These are phyloP conservation scores for Anthracocystis panici-leucophaei DNA, from an alignment of 1,284 basidiomycete species.

Conservation along the genomic window DNA sequence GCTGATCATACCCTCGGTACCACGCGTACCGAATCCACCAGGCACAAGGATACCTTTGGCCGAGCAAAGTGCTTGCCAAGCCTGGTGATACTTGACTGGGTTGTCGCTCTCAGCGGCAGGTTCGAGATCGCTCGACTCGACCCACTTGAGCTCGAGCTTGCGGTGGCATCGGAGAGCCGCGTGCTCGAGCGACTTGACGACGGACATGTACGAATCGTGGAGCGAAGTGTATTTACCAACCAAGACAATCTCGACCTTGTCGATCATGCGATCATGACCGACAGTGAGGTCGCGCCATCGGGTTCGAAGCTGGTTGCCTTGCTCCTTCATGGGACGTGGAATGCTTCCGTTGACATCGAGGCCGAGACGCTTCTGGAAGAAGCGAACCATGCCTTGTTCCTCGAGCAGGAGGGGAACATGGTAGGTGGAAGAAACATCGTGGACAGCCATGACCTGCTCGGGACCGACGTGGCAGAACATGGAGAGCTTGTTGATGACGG, in stretches of 20 bases:
- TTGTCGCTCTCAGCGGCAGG: slow-evolving; percentile 80
- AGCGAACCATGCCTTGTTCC: slow-evolving; percentile 89
- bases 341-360: slow-evolving; percentile 77
- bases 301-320: slow-evolving; percentile 77
- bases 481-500: slow-evolving; percentile 94
- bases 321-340: slow-evolving; percentile 74
- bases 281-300: slow-evolving; percentile 88
- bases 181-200: slow-evolving; percentile 96
- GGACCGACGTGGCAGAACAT: slow-evolving; percentile 98
- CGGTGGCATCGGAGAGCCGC: slow-evolving; percentile 90
- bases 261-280: slow-evolving; percentile 90
- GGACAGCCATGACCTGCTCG: slow-evolving; percentile 94
- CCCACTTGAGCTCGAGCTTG: slow-evolving; percentile 78
- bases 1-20: slow-evolving; percentile 96
- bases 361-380: slow-evolving; percentile 84
- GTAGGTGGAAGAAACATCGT: slow-evolving; percentile 96
- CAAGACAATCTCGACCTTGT: slow-evolving; percentile 88
- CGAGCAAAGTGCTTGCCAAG: slow-evolving; percentile 91
- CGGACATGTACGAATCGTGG: slow-evolving; percentile 98
- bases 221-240: slow-evolving; percentile 98
- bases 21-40: slow-evolving; percentile 92
- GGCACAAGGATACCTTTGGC: slow-evolving; percentile 76
- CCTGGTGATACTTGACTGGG: slow-evolving; percentile 93
- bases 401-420: slow-evolving; percentile 94
- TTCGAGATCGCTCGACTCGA: slow-evolving; percentile 95